phyloP scores from a whole-genome alignment of 371 early-diverging fungal species.

The Synchytrium microbalum region DNA sequence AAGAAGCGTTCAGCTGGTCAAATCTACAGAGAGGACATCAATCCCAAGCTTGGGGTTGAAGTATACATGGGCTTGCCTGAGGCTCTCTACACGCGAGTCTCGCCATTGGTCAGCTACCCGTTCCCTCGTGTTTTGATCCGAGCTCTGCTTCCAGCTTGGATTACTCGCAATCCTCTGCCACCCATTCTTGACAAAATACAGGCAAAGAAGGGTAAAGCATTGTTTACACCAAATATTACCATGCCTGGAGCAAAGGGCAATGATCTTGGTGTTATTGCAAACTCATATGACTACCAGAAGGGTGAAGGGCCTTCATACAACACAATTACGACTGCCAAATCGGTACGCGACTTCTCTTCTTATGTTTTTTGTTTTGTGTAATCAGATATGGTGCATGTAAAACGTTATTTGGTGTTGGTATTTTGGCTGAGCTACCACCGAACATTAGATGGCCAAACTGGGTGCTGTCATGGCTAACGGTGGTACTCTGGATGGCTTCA shows the following conservation, averaged over 20 bases:
- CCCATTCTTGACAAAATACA: conserved; percentile 15
- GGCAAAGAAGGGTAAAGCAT: conserved; percentile 34
- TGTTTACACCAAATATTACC: conserved; percentile 16
- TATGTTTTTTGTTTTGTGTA: too few relatives aligned
- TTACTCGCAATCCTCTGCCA: conserved; percentile 22
- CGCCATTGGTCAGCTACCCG: conserved; percentile 37
- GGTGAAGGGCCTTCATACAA: conserved; percentile 20
- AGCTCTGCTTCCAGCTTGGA: conserved; percentile 28
- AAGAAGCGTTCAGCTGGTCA: conserved; percentile 50
- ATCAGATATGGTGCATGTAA: too few relatives aligned
- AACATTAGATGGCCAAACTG: not conserved
- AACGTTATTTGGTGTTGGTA: too few relatives aligned
- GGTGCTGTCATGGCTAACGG: not conserved
- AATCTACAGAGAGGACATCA: conserved; percentile 47
- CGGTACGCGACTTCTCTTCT: too few relatives aligned
- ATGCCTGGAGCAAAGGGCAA: conserved; percentile 17
- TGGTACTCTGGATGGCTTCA: not conserved
- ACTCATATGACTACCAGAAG: conserved; percentile 16
- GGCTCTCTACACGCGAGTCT: conserved; percentile 36
- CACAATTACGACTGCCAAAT: conserved; percentile 43
- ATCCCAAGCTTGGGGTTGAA: conserved; percentile 39
- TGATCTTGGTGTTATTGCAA: not conserved
- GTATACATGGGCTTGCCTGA: conserved; percentile 43
- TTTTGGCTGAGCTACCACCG: too few relatives aligned
- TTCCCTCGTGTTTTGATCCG: conserved; percentile 31